Conservation (phyloP, 2,329 filamentous ascomycete genomes). For the Knufia petricola region DNA sequence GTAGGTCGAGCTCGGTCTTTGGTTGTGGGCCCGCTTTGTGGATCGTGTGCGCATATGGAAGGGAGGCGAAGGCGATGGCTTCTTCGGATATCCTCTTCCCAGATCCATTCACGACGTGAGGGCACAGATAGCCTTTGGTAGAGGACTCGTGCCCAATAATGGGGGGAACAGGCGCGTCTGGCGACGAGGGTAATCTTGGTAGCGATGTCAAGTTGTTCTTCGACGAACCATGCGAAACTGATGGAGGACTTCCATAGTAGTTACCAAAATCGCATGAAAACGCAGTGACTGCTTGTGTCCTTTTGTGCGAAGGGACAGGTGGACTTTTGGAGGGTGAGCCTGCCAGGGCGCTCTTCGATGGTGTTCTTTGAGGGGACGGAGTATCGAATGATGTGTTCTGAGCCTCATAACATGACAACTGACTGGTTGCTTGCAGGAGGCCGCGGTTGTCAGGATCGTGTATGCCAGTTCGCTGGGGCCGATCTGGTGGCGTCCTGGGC, state of each 20-base stretch:
- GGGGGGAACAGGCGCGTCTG: too few relatives aligned
- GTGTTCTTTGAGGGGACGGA: background rate
- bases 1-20: background rate
- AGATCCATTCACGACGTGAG: background rate
- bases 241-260: background rate
- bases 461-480: background rate
- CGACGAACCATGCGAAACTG: background rate
- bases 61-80: background rate
- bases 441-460: background rate
- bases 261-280: constrained; percentile 3
- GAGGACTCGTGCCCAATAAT: background rate
- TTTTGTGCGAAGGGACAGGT: background rate
- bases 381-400: background rate
- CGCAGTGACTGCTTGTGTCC: background rate
- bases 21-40: background rate
- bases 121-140: background rate
- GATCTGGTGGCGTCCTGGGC: background rate
- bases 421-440: background rate
- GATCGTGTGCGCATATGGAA: background rate
- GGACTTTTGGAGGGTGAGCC: background rate
- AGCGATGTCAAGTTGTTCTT: constrained; percentile 3
- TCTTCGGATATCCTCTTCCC: background rate
- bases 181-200: constrained; percentile 1
- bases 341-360: background rate
- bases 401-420: background rate